phyloP scores from a whole-genome alignment of 139 green algal genomes.

The Coelastrella sp. region DNA sequence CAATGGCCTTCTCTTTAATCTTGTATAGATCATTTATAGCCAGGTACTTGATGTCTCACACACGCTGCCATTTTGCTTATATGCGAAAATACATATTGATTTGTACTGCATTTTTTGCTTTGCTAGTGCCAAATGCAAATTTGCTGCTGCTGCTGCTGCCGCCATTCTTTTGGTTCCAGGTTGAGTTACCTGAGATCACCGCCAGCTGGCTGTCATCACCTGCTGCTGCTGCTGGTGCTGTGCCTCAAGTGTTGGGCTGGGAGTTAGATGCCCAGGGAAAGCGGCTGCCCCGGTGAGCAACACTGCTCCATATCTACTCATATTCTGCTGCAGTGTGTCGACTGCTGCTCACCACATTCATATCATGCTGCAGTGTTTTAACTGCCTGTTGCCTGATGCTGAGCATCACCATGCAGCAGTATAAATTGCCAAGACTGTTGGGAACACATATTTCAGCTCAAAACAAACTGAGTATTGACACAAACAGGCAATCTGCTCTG shows the following conservation, averaged over 20 bases:
- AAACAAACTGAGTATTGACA: no score
- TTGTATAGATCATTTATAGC: no score
- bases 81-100: background rate
- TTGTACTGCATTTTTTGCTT: background rate
- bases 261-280: constrained; percentile 75
- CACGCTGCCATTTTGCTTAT: background rate
- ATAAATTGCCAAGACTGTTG: no score
- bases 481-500: no score
- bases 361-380: background rate
- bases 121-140: background rate
- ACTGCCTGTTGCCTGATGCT: background rate
- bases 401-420: background rate
- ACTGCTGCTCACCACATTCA: background rate
- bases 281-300: constrained; percentile 62
- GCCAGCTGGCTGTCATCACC: constrained; percentile 4
- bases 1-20: no score
- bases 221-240: background rate
- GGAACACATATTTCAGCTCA: no score
- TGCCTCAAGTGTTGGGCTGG: constrained; percentile 76
- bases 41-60: no score
- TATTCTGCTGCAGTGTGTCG: background rate
- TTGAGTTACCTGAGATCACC: constrained; percentile 65
- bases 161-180: constrained; percentile 44
- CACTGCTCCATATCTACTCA: background rate
- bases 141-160: constrained; percentile 34